Conservation (phyloP, 331 rosid species). For the Saraca asoca region DNA sequence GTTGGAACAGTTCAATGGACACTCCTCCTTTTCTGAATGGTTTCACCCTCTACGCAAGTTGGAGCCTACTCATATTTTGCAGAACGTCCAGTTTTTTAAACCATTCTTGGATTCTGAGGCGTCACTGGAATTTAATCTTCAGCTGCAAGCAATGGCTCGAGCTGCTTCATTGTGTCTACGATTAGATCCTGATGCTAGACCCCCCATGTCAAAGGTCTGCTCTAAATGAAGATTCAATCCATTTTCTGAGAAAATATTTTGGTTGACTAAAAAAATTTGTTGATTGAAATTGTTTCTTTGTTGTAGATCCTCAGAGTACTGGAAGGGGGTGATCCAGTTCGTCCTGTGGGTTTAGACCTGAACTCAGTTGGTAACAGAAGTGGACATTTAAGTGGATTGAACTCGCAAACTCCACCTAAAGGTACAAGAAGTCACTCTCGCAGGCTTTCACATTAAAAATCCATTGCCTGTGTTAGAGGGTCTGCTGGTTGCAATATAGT, state of each 20-base stretch:
- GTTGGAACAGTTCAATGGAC: slow-evolving; percentile 54
- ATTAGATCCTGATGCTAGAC: slow-evolving; percentile 78
- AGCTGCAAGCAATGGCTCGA: slow-evolving; percentile 70
- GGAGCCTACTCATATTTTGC: slow-evolving; percentile 55
- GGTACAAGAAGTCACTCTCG: slow-evolving; percentile 67
- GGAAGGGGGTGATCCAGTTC: slow-evolving; percentile 74
- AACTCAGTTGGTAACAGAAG: slow-evolving; percentile 72
- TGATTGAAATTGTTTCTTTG: slow-evolving; percentile 14
- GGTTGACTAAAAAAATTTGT: neutral
- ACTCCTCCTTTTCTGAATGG: slow-evolving; percentile 57
- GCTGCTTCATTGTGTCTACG: slow-evolving; percentile 87
- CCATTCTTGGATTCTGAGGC: slow-evolving; percentile 53
- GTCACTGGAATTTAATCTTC: slow-evolving; percentile 63
- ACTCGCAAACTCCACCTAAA: slow-evolving; percentile 45
- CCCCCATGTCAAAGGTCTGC: slow-evolving; percentile 84
- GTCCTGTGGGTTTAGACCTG: slow-evolving; percentile 62
- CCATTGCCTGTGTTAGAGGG: slow-evolving; percentile 26
- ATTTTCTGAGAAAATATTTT: neutral
- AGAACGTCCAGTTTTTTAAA: slow-evolving; percentile 58
- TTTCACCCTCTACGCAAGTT: slow-evolving; percentile 57
- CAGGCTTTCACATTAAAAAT: slow-evolving; percentile 72
- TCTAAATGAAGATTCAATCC: slow-evolving; percentile 19
- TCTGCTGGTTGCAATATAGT: slow-evolving; percentile 28
- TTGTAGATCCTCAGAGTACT: slow-evolving; percentile 81
- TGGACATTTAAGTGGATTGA: slow-evolving; percentile 68